Evolutionary conservation across 1,284 basidiomycete genomes (phyloP), one percentile per base, ranked within the genome.

Genomic region (Sanghuangporus sanghuang): DNA sequence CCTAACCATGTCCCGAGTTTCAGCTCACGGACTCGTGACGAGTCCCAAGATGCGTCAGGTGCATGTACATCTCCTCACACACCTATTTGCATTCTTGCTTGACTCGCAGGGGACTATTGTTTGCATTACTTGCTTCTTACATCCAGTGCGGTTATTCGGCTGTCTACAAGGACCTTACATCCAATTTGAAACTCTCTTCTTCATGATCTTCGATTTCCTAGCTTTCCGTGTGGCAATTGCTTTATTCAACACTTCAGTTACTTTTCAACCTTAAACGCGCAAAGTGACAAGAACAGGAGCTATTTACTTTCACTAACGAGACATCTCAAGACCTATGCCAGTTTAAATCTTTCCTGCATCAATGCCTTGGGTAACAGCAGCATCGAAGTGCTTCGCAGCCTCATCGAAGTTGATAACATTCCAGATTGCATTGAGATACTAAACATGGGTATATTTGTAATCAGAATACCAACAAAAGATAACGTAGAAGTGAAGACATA

Each of bases 131-230:
- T 27, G 27, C 27, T 27, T 27, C 3, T 27, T 27, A 27, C 3
- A 3, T 27, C 27, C 42, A 36, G 23, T 68, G 75, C 40, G 75
- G 75, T 14, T 14, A 68, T 21, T 71, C 70, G 2, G 71, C 66
- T n/a, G 74, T 68, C 0, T 71, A 72, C 58, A 73, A 68, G 9
- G 69, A 70, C 7, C 67, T 76, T 39, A 71, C 67, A 40, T 69
- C 70, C 39, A 73, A 72, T 72, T 58, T 23, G 65, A 46, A 32
- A 21, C 23, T 8, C 14, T 14, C 18, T n/a, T 59, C n/a, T 16
- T 18, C 40, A 48, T 14, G 11, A 6, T 7, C 21, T 39, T 39
- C 46, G 44, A 32, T 42, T 8, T 57, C 3, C 42, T n/a, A n/a
- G n/a, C n/a, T n/a, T n/a, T n/a, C n/a, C n/a, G n/a, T n/a, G n/a